Evolutionary conservation across 768 basidiomycete species (phyloP).

Genomic region (Phanerodontia chrysosporium): DNA sequence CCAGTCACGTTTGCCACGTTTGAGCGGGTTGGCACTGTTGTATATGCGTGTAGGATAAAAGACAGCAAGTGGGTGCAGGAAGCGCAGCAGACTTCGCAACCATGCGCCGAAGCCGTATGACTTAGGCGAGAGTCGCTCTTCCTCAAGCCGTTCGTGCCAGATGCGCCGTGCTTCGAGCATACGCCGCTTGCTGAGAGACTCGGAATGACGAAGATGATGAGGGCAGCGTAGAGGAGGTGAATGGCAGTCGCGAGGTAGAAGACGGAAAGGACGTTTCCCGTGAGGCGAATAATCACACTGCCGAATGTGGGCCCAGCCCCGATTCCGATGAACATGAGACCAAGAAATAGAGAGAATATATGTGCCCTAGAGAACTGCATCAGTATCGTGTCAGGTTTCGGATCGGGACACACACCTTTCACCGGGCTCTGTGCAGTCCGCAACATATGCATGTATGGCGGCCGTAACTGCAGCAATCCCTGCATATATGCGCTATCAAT

Average conservation of each 20-base stretch:
- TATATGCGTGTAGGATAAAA: constrained; percentile 44
- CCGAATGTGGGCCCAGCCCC: constrained; percentile 76
- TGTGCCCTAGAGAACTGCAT: constrained; percentile 43
- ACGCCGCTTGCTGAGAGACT: constrained; percentile 59
- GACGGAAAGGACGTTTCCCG: constrained; percentile 52
- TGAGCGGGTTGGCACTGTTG: constrained; percentile 33
- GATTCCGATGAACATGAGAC: constrained; percentile 70
- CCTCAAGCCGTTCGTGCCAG: constrained; percentile 32
- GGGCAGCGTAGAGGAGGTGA: constrained; percentile 45
- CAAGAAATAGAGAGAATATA: constrained; percentile 59
- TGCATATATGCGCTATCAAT: constrained; percentile 29
- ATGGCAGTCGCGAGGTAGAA: constrained; percentile 62
- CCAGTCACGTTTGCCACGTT: constrained; percentile 52
- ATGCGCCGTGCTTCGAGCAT: constrained; percentile 38
- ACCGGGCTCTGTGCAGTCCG: constrained; percentile 58
- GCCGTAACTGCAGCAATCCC: constrained; percentile 50
- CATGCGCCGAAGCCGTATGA: constrained; percentile 20
- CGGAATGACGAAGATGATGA: constrained; percentile 62
- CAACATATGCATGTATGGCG: constrained; percentile 59
- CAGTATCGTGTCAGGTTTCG: not conserved
- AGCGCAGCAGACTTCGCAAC: constrained; percentile 47
- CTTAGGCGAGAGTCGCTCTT: constrained; percentile 18
- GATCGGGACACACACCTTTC: constrained; percentile 38
- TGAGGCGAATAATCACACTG: constrained; percentile 54
- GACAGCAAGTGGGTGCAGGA: constrained; percentile 68